Evolutionary conservation across 805 yeast genomes (phyloP), one percentile per base, ranked within the genome.

Genomic region (Pichia nanzhaoensis): DNA sequence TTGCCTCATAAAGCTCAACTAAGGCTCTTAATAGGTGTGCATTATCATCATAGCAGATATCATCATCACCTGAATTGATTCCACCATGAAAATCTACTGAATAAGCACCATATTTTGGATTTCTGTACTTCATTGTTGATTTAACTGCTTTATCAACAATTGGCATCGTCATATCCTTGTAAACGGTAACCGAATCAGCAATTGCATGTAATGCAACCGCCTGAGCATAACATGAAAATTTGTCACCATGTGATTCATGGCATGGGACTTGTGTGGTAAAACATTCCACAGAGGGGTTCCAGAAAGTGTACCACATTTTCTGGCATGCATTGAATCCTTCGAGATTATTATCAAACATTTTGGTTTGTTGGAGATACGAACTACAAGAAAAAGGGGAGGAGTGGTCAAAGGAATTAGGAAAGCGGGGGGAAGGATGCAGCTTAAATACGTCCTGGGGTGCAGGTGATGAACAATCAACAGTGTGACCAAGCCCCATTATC

Each of bases 41-140:
- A 57, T 82, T 84, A 55, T 82, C 90, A 55, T 82, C 88, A 50
- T 78, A 78, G 59, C 82, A 81, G 34, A 82, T 77, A 58, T 82
- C 88, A 55, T 79, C 74, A 55, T 76, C 80, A 4, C 82, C 80
- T 8, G 58, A 52, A 19, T 54, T 50, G 2, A 34, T 28, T 5
- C 51, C 52, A 14, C 56, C 54, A 27, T 49, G 51, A 27, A 49
- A 47, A 32, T 54, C 52, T 1, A 87, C 88, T 35, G 83, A 75
- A 61, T 72, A 83, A 4, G 82, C 87, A 46, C 73, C 73, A 36
- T 65, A 55, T 48, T 69, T 62, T 5, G 67, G 65, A 51, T 76
- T 74, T 61, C 74, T 73, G 62, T 78, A 81, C 49, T 65, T 68
- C 45, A 68, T 71, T 46, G 80, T 68, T 1, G 73, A 70, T 41